Base-by-base conservation (phyloP, 805 yeast species). In the Candida patagonica region DNA sequence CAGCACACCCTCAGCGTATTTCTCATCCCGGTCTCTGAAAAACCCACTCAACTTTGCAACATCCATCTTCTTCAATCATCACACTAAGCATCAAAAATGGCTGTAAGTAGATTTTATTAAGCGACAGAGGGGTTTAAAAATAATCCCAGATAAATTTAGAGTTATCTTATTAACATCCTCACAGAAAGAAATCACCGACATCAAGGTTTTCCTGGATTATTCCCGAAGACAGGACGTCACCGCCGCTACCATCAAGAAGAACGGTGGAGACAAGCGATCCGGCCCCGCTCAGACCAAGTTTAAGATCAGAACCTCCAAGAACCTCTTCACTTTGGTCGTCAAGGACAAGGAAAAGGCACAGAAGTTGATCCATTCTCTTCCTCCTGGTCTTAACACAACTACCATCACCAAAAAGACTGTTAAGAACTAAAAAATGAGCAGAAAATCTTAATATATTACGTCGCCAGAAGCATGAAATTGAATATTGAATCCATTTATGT, bases 341-440 rank as follows among this genome's bases (percentile, higher is more conserved):
- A 78, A 82, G 74, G 97, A 92, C 70, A 82, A 86, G 63, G 81
- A 85, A 69, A 88, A 87, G 79, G 97, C 97, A 62, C 79, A 84
- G 81, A 92, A 92, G 78, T 78, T 92, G 73, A 80, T 84, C 65
- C 96, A 88, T 76, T 83, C 97, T 63, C 77, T 92, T 63, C 96
- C 97, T 69, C 95, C 98, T 67, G 58, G 62, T 37, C 50, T 59
- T 27, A 48, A 47, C 41, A 54, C 56, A 37, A 50, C 50, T 41
- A 50, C 40, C 27, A 30, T 22, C 27, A 29, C 31, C 15, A 29
- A 10, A 12, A 29, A 46, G 51, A 50, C 45, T 42, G 41, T 30
- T 39, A 27, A 34, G 40, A 32, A 27, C 16, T 27, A 16, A 37
- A 22, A 15, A 35, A 16, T 26, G n/a, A 10, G 10, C 13, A 25